A percentile compares a stretch with the other conserved stretches of the same genome.
Evolutionary conservation across 2,329 filamentous ascomycete genomes (phyloP).

Genomic region (Exophiala sideris): DNA sequence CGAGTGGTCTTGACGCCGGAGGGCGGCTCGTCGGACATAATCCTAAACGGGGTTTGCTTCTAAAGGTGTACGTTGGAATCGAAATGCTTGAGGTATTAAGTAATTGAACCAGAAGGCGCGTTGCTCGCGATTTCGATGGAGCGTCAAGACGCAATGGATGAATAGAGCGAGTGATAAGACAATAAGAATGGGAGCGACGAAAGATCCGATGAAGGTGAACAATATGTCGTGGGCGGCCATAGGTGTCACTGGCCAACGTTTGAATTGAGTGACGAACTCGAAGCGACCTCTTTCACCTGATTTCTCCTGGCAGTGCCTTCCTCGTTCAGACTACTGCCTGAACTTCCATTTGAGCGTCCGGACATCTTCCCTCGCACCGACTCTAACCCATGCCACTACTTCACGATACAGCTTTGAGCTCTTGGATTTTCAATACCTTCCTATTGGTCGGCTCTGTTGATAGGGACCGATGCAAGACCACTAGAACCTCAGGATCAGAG

Average conservation of each 20-base stretch:
- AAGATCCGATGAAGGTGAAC: conserved; percentile 13
- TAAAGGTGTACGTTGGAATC: not conserved
- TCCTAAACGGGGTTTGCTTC: conserved; percentile 3
- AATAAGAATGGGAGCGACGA: conserved; percentile 21
- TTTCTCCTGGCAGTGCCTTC: not conserved
- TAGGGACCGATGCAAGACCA: too few relatives aligned
- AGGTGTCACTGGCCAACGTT: conserved; percentile 5
- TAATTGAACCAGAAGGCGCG: conserved; percentile 12
- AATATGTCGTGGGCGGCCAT: conserved; percentile 9
- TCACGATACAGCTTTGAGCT: too few relatives aligned
- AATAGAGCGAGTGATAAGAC: conserved; percentile 21
- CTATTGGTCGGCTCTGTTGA: too few relatives aligned
- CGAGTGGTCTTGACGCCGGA: not conserved
- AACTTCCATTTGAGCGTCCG: not conserved
- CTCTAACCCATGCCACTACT: not conserved
- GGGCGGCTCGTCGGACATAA: not conserved
- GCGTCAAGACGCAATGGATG: conserved; percentile 20
- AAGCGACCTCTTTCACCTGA: not conserved
- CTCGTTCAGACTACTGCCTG: not conserved
- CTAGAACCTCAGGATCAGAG: too few relatives aligned
- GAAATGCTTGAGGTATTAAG: conserved; percentile 5
- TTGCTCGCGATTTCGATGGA: conserved; percentile 12
- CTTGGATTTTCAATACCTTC: too few relatives aligned
- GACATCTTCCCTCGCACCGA: not conserved
- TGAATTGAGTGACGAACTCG: not conserved